Base-by-base conservation (phyloP, 2,329 filamentous ascomycete species). In the Metarhizium brunneum region DNA sequence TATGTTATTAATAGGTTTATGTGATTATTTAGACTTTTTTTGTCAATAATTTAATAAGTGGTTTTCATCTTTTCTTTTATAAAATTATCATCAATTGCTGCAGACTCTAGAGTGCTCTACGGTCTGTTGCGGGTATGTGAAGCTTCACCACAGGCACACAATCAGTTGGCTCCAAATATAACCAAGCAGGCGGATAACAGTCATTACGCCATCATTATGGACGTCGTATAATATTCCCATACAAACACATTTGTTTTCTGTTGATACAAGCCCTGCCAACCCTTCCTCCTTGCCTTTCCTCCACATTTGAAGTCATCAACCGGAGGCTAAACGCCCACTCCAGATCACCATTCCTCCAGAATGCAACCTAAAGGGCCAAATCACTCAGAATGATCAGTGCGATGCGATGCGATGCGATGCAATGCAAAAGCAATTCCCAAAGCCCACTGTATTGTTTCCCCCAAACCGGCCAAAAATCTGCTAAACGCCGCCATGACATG, bases 401-500 rank as follows among this genome's bases (percentile, higher is more conserved):
- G 67, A 69, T 67, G 66, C 52, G 16, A 25, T 25, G 25, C 25
- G 4, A 25, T 25, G 25, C 25, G 25, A 50, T 50, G 54, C 51
- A 4, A 53, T 53, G 47, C 32, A 52, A 45, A 11, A 16, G 29
- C 42, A 35, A 40, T 49, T 35, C 62, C 63, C 62, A 54, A 56
- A 62, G 54, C 53, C 57, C 45, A 54, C 58, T 56, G 56, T 56
- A 58, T 59, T 64, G 61, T 59, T 58, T 60, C 52, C 60, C 63
- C 58, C 56, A 30, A 62, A 59, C 58, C 55, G 62, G 62, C 60
- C 47, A 54, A 57, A 63, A 58, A 57, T 60, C 64, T 65, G 57
- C 63, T 61, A 63, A 71, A 72, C 70, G 71, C 69, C 70, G 67
- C 69, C 64, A 69, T 70, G 66, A 68, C 65, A 65, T 71, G 65